Evolutionary conservation across 2,329 filamentous ascomycete genomes (phyloP), one percentile per base, ranked within the genome.

Genomic region (Claviceps pazoutovae): DNA sequence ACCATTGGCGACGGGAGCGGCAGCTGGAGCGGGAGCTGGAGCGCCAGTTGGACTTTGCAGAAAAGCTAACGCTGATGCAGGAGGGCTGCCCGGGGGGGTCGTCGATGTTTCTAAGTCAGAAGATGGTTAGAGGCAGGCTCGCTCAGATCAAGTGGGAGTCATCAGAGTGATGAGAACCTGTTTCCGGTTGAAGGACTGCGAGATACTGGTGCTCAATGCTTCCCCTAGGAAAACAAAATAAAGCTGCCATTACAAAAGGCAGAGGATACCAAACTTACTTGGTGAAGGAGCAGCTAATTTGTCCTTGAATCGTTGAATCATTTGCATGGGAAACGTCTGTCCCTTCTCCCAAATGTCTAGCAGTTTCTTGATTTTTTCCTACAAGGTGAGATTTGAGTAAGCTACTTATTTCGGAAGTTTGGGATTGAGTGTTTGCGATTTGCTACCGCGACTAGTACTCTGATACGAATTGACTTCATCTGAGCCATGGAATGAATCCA

Each of bases 321-420:
- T 84, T 51, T 82, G 69, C 43, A 76, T 66, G 26, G 93, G 89
- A 68, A 98, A 97, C 21, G 90, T 97, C 65, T 86, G 84, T 57
- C 88, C 88, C 64, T 93, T 93, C 66, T 96, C 90, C 93, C 93
- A 98, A 59, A 98, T 98, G 66, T 95, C 90, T 71, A 97, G 75
- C 60, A 98, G 79, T 68, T 97, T 97, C 60, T 70, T 71, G 69
- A 97, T 91, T 74, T 96, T 97, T 67, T 95, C 88, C 86, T 93
- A 84, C 74, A 82, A 66, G 59, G 65, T 57, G 63, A 65, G 59
- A 60, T 64, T 63, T 56, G 54, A 56, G 74, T 76, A 63, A 67
- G 65, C 60, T 65, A 66, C 63, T 57, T 34, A 49, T 61, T 58
- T 60, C 36, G 50, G 52, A 51, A 49, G 51, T 36, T 30, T 43